Evolutionary conservation across 208 protist genomes (phyloP), one percentile per base, ranked within the genome.

Genomic region (Wallacemonas sp.): DNA sequence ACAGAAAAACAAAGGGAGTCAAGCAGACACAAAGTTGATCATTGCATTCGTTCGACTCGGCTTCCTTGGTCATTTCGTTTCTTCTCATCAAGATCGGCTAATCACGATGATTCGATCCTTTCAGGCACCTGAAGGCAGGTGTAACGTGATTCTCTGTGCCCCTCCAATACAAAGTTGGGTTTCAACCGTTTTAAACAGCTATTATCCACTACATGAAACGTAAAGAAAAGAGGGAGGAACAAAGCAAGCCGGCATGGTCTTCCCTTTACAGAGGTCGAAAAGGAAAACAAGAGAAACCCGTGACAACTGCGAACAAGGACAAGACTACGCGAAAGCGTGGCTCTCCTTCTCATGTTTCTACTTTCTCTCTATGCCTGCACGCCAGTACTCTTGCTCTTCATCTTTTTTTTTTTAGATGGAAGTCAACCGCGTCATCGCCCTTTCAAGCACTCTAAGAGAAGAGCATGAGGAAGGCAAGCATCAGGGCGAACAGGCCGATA

Each of bases 381-480:
- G n/a, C n/a, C n/a, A n/a, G n/a, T n/a, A n/a, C n/a, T n/a, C n/a
- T n/a, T n/a, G n/a, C 34, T 47, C 39, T 9, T 47, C 41, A 6
- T 47, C 16, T 21, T 47, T 47, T 21, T 47, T 55, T 32, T 32
- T 55, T 55, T 9, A 23, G 9, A 16, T 6, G 9, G 6, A 41
- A 14, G 36, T 48, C 30, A 29, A 23, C 29, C 27, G 8, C 5
- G 6, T 8, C 9, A 34, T 27, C 26, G 5, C 5, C 48, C 9
- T 34, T 17, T 36, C 19, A 27, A 5, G 32, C 48, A 36, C 72
- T 89, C 77, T 96, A 96, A 27, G 90, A 94, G 85, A 96, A 96
- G 81, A 96, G 87, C 90, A 96, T 96, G 74, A 96, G 87, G 81
- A 96, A 96, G 68, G 91, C 88, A 61, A 94, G 82, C 88, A 96